These are phyloP conservation scores for Calonectria pteridis DNA, from an alignment of 2,329 filamentous ascomycete species.

Conservation along the genomic window DNA sequence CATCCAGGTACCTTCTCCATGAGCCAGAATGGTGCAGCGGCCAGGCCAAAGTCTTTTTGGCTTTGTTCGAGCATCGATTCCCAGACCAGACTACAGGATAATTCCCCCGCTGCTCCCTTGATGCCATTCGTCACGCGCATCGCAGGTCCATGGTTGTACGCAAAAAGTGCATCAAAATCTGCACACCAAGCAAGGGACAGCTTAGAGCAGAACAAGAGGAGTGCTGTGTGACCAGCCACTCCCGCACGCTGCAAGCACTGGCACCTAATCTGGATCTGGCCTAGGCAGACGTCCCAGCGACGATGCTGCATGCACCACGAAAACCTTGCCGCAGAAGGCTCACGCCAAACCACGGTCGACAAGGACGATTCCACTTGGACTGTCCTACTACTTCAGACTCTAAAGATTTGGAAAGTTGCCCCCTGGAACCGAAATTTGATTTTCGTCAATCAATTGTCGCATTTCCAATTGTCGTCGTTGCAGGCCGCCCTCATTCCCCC, in stretches of 20 bases:
- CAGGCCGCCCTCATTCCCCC: background rate
- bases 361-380: background rate
- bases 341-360: background rate
- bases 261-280: background rate
- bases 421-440: background rate
- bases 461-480: background rate
- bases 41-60: background rate
- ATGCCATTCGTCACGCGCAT: background rate
- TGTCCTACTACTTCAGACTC: background rate
- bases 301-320: background rate
- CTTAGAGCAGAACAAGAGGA: background rate
- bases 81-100: background rate
- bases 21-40: background rate
- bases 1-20: background rate
- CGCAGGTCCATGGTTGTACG: background rate
- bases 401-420: background rate
- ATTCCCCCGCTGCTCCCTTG: background rate
- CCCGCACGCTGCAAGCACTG: background rate
- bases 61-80: background rate
- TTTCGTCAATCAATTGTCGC: background rate
- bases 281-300: background rate
- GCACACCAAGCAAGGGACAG: background rate
- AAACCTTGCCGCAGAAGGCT: background rate
- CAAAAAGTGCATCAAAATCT: background rate
- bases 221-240: background rate